Conservation (phyloP, 139 green algal genomes). For the Closterium sp. region DNA sequence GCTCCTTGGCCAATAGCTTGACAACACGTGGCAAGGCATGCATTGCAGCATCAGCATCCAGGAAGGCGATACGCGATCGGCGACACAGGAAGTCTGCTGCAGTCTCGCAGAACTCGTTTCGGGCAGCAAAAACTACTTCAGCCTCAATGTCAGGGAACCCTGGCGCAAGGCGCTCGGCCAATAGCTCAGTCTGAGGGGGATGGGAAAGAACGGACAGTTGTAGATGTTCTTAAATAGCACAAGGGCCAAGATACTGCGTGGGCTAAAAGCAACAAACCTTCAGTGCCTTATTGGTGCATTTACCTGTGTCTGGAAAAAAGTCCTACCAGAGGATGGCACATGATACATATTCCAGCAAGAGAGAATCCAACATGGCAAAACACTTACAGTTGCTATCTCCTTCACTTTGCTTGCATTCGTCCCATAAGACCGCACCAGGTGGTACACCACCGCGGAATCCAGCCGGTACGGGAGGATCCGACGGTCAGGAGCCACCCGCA, state of each 20-base stretch:
- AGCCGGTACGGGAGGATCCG: background rate
- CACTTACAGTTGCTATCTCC: conserved; percentile 68
- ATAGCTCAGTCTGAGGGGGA: background rate
- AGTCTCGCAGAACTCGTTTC: conserved; percentile 85
- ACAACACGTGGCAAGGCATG: conserved; percentile 76
- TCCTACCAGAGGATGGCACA: too few species aligned
- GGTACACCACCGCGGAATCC: conserved; percentile 45
- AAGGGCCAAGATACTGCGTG: too few species aligned
- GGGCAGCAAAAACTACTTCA: conserved; percentile 69
- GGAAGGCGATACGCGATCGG: conserved; percentile 88
- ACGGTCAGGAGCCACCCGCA: background rate
- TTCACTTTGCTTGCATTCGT: conserved; percentile 72
- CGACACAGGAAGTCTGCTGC: conserved; percentile 90
- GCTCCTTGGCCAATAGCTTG: conserved; percentile 70
- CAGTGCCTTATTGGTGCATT: too few species aligned
- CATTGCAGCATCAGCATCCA: conserved; percentile 77
- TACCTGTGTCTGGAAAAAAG: too few species aligned
- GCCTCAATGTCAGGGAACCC: conserved; percentile 91
- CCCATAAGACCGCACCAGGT: conserved; percentile 77
- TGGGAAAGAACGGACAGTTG: background rate
- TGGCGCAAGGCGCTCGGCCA: conserved; percentile 69
- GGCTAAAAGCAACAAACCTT: too few species aligned
- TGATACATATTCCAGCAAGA: background rate
- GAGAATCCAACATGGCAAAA: background rate
- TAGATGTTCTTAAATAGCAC: too few species aligned